These are phyloP conservation scores for Sporothrix curviconia DNA, from an alignment of 2,329 filamentous ascomycete species.

Conservation along the genomic window DNA sequence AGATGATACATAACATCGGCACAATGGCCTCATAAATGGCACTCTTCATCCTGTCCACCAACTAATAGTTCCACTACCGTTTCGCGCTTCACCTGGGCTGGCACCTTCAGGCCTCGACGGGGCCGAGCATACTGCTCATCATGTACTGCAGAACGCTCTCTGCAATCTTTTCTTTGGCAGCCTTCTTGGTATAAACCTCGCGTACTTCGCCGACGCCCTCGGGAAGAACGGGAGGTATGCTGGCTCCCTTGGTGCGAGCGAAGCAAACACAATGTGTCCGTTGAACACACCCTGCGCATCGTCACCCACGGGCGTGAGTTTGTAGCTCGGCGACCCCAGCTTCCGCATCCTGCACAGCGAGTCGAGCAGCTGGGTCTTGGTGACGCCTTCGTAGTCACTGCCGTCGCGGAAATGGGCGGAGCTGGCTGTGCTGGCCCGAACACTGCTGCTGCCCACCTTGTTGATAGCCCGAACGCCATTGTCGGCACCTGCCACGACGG, in stretches of 20 bases:
- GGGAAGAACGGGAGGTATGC: slow-evolving; percentile 22
- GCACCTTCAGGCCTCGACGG: background rate
- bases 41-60: too few relatives aligned
- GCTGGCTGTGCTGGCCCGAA: background rate
- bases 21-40: too few relatives aligned
- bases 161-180: slow-evolving; percentile 34
- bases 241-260: slow-evolving; percentile 26
- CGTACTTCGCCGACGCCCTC: slow-evolving; percentile 28
- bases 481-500: background rate
- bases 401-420: background rate
- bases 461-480: background rate
- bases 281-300: slow-evolving; percentile 26
- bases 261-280: slow-evolving; percentile 26
- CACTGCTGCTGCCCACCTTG: background rate
- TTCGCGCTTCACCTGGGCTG: too few relatives aligned
- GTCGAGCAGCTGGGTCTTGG: slow-evolving; percentile 23
- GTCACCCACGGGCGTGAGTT: background rate
- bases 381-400: slow-evolving; percentile 15
- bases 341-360: slow-evolving; percentile 12
- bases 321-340: slow-evolving; percentile 11
- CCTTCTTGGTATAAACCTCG: slow-evolving; percentile 29
- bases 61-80: too few relatives aligned
- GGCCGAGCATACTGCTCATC: background rate
- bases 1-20: too few relatives aligned
- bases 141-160: slow-evolving; percentile 34